Percentiles rank a stretch among this genome's conserved stretches.
These are phyloP conservation scores for Voacanga thouarsii DNA, from an alignment of 257 asterid genomes.

Conservation along the genomic window DNA sequence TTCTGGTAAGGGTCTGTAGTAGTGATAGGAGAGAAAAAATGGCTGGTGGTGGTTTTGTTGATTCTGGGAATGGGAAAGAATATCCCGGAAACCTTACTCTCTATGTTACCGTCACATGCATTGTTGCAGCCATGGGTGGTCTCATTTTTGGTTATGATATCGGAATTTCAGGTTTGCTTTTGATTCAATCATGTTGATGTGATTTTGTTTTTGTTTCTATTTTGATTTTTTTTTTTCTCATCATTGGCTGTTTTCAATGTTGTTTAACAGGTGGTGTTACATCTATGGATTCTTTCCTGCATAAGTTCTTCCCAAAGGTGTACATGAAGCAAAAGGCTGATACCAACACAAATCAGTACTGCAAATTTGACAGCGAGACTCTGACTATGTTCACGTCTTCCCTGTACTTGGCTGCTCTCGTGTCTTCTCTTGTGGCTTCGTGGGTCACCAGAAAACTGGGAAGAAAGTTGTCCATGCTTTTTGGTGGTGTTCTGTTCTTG, in stretches of 20 bases:
- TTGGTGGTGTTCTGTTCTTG: constrained; percentile 70
- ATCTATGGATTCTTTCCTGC: constrained; percentile 72
- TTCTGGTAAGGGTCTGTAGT: neutral
- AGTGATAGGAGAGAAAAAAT: constrained; percentile 22
- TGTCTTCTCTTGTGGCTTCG: constrained; percentile 64
- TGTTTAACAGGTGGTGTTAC: constrained; percentile 72
- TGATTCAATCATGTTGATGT: neutral
- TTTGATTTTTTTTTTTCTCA: neutral
- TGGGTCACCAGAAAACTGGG: constrained; percentile 62
- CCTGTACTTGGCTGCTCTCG: constrained; percentile 72
- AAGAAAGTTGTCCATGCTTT: constrained; percentile 65
- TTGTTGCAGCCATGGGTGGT: constrained; percentile 96
- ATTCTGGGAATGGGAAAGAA: constrained; percentile 42
- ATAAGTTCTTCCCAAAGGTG: constrained; percentile 59
- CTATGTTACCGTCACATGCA: constrained; percentile 59
- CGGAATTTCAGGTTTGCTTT: constrained; percentile 67
- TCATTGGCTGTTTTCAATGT: neutral
- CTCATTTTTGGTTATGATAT: constrained; percentile 85
- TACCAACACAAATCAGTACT: constrained; percentile 61
- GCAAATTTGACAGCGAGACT: constrained; percentile 68
- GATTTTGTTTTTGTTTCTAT: too few relatives aligned
- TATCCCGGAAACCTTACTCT: constrained; percentile 76
- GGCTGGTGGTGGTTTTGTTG: constrained; percentile 86
- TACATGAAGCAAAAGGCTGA: constrained; percentile 45
- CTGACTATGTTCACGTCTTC: constrained; percentile 85